Evolutionary conservation across 495 filamentous ascomycete species (phyloP).

Genomic region (Polyplosphaeria fusca): DNA sequence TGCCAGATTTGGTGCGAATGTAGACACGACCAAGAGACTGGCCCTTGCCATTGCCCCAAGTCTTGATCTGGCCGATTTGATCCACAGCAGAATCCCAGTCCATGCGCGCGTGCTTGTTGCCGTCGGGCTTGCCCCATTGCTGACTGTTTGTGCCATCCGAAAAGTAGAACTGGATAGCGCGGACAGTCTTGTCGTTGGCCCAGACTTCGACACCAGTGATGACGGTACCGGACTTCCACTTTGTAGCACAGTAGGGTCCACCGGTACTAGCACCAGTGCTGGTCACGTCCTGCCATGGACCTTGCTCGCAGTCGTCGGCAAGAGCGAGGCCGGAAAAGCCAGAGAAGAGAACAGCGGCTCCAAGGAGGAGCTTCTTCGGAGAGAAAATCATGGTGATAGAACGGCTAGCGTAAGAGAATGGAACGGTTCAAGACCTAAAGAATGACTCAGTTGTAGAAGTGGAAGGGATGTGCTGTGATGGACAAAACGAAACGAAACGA

Average conservation of each 20-base stretch:
- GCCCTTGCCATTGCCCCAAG: slow-evolving; percentile 19
- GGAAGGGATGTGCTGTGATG: too few species aligned
- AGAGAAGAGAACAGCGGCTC: slow-evolving; percentile 5
- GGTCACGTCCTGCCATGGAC: slow-evolving; percentile 8
- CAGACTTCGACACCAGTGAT: slow-evolving; percentile 23
- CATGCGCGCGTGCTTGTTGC: slow-evolving; percentile 8
- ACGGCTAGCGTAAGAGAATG: too few species aligned
- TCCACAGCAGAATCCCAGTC: slow-evolving; percentile 17
- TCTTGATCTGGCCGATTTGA: slow-evolving; percentile 13
- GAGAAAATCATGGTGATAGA: slow-evolving; percentile 18
- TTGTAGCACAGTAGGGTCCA: slow-evolving; percentile 16
- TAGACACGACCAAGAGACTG: slow-evolving; percentile 12
- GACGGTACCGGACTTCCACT: slow-evolving; percentile 10
- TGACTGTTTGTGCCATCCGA: slow-evolving; percentile 19
- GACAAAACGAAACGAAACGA: too few species aligned
- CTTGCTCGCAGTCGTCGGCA: not conserved
- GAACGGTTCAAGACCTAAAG: too few species aligned
- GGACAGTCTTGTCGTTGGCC: slow-evolving; percentile 6
- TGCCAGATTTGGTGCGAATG: slow-evolving; percentile 5
- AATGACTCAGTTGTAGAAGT: too few species aligned
- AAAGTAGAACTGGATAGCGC: slow-evolving; percentile 23
- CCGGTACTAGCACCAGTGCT: slow-evolving; percentile 7
- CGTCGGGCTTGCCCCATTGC: slow-evolving; percentile 11
- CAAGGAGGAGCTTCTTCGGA: slow-evolving; percentile 10
- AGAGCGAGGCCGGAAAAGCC: not conserved